Evolutionary conservation across 2,329 filamentous ascomycete species (phyloP), one percentile per base, ranked within the genome.

Genomic region (Hansfordia pulvinata): DNA sequence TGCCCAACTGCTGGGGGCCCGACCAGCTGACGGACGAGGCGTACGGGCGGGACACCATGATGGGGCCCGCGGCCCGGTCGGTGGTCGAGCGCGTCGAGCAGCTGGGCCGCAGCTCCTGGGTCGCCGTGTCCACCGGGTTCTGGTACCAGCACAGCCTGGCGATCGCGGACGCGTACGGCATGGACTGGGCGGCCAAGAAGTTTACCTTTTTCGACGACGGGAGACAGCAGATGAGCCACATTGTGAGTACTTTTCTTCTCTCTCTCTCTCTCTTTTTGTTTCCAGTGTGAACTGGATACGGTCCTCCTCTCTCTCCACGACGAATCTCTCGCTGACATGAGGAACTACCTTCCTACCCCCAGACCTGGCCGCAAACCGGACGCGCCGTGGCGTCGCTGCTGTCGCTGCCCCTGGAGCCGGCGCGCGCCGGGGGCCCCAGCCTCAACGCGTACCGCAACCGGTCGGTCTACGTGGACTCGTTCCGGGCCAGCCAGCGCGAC

Each of bases 401-500:
- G 3, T 60, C 39, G 20, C 46, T 70, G 20, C n/a, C 6, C 20
- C 7, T 6, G 6, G 44, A 54, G 0, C 49, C 46, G 27, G 40
- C 36, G 25, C 42, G 40, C 4, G 51, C 54, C 25, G 40, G 39
- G 13, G 42, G 44, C 5, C 39, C 44, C 8, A 53, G 54, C 4
- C 25, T 69, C 10, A 50, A 49, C 10, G 34, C 43, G 13, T 69
- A 52, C 36, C 41, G 47, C 1, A 66, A 71, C 42, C 52, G 55
- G 25, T 32, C 38, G 0, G 39, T 75, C 1, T 64, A 58, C 34
- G 34, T 75, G 6, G 54, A 51, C 5, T 71, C 64, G 38, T 79
- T 76, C 47, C 41, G 49, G 10, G 39, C 70, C 31, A 68, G 47
- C 29, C 75, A 80, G 43, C 54, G 56, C 3, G 72, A 80, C 8